Evolutionary conservation across 108 stramenopile genomes (phyloP), one percentile per base, ranked within the genome.

Genomic region (Stephanodiscus minutulus): DNA sequence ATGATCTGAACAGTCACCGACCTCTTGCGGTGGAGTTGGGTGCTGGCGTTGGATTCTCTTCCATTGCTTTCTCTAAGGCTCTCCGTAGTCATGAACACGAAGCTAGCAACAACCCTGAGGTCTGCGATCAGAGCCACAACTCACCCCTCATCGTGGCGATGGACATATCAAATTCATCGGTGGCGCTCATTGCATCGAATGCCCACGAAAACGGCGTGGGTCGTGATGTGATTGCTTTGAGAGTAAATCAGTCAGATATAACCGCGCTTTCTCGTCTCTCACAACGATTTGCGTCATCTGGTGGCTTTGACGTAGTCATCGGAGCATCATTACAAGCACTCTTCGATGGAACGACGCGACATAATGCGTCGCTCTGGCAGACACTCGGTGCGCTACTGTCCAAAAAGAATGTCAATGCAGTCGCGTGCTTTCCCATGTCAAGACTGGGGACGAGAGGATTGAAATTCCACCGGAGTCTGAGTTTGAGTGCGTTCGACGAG

Each of bases 241-340:
- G 44, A 33, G 44, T 39, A 9, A 60, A 76, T 47, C 47, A 69
- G 31, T 39, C 58, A 22, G 66, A 62, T 21, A 8, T 12, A 7
- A 54, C 44, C 3, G 50, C 67, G 6, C 33, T 69, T 7, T 46
- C 69, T 21, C 3, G 35, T 5, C 47, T 73, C 21, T 55, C 1
- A 5, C 22, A 68, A 75, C 65, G 36, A 41, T 76, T 68, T 41
- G n/a, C 20, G 21, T 61, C 31, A n/a, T n/a, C 29, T 41, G 61
- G 44, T 28, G 83, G 83, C 31, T 87, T 85, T 69, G 49, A 80
- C 18, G 10, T 87, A 2, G 64, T 87, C 28, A 57, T 85, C 50
- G 87, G 87, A 65, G 77, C 84, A 37, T 83, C 84, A 17, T 62
- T 87, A 36, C 84, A 83, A 64, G 73, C 58, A 35, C 68, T 87